Evolutionary conservation across 768 basidiomycete genomes (phyloP).

Genomic region (Tricholoma sp.): DNA sequence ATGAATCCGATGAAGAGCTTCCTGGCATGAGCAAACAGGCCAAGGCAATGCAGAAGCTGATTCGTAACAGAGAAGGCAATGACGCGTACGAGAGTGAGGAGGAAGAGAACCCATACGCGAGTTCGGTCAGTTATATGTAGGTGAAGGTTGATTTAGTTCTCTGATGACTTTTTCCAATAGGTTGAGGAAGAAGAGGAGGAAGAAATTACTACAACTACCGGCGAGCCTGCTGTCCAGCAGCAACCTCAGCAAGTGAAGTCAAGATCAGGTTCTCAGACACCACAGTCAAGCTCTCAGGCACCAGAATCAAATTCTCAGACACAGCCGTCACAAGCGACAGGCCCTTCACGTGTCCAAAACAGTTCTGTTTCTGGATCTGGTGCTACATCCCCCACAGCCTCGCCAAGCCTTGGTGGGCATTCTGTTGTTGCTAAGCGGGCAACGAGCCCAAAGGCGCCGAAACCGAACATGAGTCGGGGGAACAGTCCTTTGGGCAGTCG

Average conservation of each 20-base stretch:
- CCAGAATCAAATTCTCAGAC: constrained; percentile 32
- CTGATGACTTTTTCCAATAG: constrained; percentile 26
- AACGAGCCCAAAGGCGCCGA: constrained; percentile 72
- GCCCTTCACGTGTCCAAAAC: constrained; percentile 28
- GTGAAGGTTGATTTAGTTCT: neutral
- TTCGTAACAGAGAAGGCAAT: constrained; percentile 80
- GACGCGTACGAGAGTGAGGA: constrained; percentile 80
- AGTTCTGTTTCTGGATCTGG: constrained; percentile 39
- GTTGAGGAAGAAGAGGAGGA: constrained; percentile 74
- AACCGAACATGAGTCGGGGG: constrained; percentile 50
- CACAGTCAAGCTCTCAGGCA: constrained; percentile 31
- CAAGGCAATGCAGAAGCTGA: constrained; percentile 80
- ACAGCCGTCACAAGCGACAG: constrained; percentile 33
- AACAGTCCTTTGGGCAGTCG: constrained; percentile 59
- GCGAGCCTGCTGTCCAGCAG: constrained; percentile 40
- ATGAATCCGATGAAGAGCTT: constrained; percentile 69
- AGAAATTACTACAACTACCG: constrained; percentile 33
- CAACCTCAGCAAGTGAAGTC: constrained; percentile 45
- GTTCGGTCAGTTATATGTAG: constrained; percentile 48
- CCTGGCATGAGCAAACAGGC: constrained; percentile 59
- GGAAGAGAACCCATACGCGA: constrained; percentile 78
- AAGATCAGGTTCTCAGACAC: constrained; percentile 39
- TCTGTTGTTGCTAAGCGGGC: constrained; percentile 80
- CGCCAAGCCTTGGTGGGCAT: constrained; percentile 63
- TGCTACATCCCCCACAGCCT: constrained; percentile 52